A percentile compares a stretch with the other conserved stretches of the same genome.
Conservation (phyloP, 345 rosid genomes). For the Rubroshorea leprosula region DNA sequence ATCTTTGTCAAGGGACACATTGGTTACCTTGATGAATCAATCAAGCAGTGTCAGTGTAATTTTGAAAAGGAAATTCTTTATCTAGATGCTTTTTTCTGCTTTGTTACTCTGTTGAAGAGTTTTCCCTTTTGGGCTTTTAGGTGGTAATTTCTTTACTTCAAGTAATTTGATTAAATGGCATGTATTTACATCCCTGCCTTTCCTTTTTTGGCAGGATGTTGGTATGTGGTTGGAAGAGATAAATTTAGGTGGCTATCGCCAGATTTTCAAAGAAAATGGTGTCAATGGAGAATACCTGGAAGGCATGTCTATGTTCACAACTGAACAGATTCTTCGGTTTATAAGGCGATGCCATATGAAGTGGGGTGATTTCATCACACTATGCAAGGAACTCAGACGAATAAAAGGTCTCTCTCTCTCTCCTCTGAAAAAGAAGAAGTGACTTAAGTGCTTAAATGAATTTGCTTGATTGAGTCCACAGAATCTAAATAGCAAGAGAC, state of each 20-base stretch:
- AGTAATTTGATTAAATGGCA: conserved; percentile 8
- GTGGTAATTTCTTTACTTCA: neutral
- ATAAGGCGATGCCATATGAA: conserved; percentile 99
- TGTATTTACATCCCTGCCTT: neutral
- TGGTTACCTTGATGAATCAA: too few species aligned
- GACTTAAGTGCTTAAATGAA: neutral
- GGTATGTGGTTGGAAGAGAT: conserved; percentile 96
- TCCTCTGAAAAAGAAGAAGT: neutral
- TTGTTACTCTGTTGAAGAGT: too few species aligned
- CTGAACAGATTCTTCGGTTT: conserved; percentile 95
- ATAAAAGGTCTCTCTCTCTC: conserved; percentile 60
- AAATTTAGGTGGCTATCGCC: conserved; percentile 83
- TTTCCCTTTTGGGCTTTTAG: too few species aligned
- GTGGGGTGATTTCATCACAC: conserved; percentile 98
- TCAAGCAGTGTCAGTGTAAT: too few species aligned
- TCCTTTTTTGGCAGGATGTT: conserved; percentile 55
- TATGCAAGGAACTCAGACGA: conserved; percentile 93
- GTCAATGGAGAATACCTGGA: conserved; percentile 95
- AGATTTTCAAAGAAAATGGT: conserved; percentile 80
- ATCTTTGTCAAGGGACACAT: too few species aligned
- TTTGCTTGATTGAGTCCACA: neutral
- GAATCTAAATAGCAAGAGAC: neutral
- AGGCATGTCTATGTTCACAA: conserved; percentile 97
- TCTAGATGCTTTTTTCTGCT: too few species aligned
- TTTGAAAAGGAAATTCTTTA: too few species aligned